Conservation (phyloP, 352 stramenopile genomes). For the Globisporangium apiculatum region DNA sequence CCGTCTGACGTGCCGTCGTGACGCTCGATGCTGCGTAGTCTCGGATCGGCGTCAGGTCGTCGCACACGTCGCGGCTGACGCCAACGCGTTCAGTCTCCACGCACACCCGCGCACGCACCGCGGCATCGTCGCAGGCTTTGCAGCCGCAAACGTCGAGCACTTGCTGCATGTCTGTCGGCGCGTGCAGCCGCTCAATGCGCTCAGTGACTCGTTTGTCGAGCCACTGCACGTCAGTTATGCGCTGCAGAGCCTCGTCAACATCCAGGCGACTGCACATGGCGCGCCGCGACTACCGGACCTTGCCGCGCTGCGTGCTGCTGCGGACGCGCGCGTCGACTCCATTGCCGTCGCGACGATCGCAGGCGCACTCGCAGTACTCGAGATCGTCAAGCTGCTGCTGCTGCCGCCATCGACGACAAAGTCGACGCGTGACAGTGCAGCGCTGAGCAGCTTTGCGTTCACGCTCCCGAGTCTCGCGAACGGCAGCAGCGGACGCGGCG, state of each 20-base stretch:
- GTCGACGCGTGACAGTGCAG: background rate
- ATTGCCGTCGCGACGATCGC: slow-evolving; percentile 19
- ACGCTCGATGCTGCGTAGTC: background rate
- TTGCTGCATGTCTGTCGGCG: slow-evolving; percentile 10
- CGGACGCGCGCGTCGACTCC: slow-evolving; percentile 10
- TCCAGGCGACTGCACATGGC: slow-evolving; percentile 7
- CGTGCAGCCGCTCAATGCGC: slow-evolving; percentile 8
- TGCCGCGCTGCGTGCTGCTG: slow-evolving; percentile 12
- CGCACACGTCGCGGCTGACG: background rate
- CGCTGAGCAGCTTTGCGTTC: slow-evolving; percentile 4
- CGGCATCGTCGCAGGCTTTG: slow-evolving; percentile 16
- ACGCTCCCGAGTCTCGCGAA: slow-evolving; percentile 7
- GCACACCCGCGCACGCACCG: slow-evolving; percentile 7
- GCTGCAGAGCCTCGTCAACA: slow-evolving; percentile 23
- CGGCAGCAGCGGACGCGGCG: slow-evolving; percentile 2
- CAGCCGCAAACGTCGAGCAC: background rate
- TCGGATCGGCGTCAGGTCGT: slow-evolving; percentile 3
- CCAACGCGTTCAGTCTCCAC: slow-evolving; percentile 17
- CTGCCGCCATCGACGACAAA: background rate
- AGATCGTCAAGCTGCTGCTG: slow-evolving; percentile 16
- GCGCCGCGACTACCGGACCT: slow-evolving; percentile 14
- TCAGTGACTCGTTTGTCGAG: slow-evolving; percentile 4
- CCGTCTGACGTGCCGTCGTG: background rate
- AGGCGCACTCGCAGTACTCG: slow-evolving; percentile 18
- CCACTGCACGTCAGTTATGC: slow-evolving; percentile 20